Evolutionary conservation across 2,329 filamentous ascomycete species (phyloP).

Genomic region (Penicillium olsonii): DNA sequence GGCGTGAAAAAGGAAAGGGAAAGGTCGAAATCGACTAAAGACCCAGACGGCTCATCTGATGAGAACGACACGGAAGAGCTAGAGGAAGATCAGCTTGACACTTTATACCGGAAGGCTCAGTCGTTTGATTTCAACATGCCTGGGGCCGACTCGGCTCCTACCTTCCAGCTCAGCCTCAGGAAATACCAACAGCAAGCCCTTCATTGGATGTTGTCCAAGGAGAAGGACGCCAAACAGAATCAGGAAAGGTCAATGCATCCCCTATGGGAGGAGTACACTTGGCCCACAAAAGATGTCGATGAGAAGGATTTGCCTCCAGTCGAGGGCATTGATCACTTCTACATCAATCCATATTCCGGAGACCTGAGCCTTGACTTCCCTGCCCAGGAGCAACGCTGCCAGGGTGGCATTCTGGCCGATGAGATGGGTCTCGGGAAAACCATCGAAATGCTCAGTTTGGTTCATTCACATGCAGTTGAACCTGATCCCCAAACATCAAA

Average conservation of each 20-base stretch:
- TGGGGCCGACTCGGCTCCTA: slow-evolving; percentile 76
- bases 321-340: slow-evolving; percentile 72
- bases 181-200: slow-evolving; percentile 95
- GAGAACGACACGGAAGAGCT: slow-evolving; percentile 89
- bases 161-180: slow-evolving; percentile 79
- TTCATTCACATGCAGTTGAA: slow-evolving; percentile 78
- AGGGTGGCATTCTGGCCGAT: slow-evolving; percentile 90
- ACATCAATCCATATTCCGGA: slow-evolving; percentile 95
- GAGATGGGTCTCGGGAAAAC: slow-evolving; percentile 98
- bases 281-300: slow-evolving; percentile 85
- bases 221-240: slow-evolving; percentile 72
- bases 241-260: slow-evolving; percentile 88
- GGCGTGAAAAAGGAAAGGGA: slow-evolving; percentile 58
- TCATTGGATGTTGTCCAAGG: slow-evolving; percentile 95
- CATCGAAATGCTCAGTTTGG: slow-evolving; percentile 93
- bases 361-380: slow-evolving; percentile 91
- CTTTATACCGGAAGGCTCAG: slow-evolving; percentile 92
- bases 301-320: slow-evolving; percentile 71
- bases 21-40: slow-evolving; percentile 34
- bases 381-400: slow-evolving; percentile 87
- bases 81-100: slow-evolving; percentile 92
- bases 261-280: slow-evolving; percentile 92
- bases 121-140: slow-evolving; percentile 94
- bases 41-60: slow-evolving; percentile 50
- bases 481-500: slow-evolving; percentile 31